phyloP scores from a whole-genome alignment of 805 yeast genomes.

The Cephaloascus albidus region DNA sequence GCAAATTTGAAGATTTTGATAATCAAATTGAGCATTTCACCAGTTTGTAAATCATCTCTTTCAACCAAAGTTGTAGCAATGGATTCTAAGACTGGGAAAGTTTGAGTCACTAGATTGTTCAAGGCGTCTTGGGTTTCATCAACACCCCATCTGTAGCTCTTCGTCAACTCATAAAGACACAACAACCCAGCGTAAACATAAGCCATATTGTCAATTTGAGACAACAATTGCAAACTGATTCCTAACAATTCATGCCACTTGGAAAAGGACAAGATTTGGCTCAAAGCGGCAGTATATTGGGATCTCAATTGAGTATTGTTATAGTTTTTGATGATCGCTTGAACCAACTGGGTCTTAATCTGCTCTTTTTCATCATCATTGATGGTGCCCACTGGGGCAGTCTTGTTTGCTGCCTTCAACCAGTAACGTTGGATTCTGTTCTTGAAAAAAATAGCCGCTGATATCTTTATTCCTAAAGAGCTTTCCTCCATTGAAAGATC shows the following conservation, averaged over 20 bases:
- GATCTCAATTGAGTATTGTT: conserved; percentile 20
- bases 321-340: conserved; percentile 23
- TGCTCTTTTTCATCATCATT: conserved; percentile 22
- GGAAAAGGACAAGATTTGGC: neutral
- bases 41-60: conserved; percentile 5
- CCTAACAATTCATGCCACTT: conserved; percentile 30
- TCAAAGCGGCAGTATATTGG: neutral
- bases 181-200: conserved; percentile 26
- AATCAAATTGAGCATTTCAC: conserved; percentile 28
- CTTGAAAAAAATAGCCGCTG: conserved; percentile 35
- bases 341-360: conserved; percentile 26
- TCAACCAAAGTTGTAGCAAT: conserved; percentile 4
- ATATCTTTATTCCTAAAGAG: conserved; percentile 24
- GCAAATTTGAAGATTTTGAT: conserved; percentile 30
- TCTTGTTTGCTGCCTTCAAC: conserved; percentile 23
- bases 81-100: neutral
- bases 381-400: conserved; percentile 7
- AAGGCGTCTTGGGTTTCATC: conserved; percentile 1
- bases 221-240: conserved; percentile 17
- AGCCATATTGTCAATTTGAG: conserved; percentile 2
- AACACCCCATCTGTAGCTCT: conserved; percentile 24
- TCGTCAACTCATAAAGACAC: conserved; percentile 25
- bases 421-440: conserved; percentile 28
- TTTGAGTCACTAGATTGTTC: neutral
- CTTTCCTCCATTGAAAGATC: conserved; percentile 37